Base-by-base conservation (phyloP, 345 rosid genomes). In the Aegle marmelos region DNA sequence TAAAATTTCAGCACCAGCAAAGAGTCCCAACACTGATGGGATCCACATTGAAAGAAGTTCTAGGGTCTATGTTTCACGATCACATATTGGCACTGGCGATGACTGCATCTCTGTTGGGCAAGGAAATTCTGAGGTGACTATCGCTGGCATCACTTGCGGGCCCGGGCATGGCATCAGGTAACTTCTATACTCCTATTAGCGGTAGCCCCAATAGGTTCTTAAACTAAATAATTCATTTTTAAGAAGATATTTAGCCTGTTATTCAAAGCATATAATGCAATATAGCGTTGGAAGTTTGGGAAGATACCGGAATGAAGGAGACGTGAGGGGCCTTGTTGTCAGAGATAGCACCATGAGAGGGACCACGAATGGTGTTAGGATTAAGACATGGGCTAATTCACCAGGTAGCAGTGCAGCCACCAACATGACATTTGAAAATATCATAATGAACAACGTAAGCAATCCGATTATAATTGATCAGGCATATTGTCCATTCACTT, bases 341-440 rank as follows among this genome's bases (percentile, higher is more conserved):
- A 88, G 65, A 81, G 89, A 89, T 68, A 81, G 90, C 81, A 86
- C 70, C 25, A 81, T 90, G 76, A 84, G 59, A 31, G 79, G 87
- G 67, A 87, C 93, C 0, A 68, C 78, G 4, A 85, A 88, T 66
- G 92, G 93, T 50, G 82, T 88, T 54, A 81, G 93, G 84, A 90
- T 89, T 79, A 92, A 89, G 83, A 92, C 92, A 6, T 88, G 92
- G 92, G 88, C 91, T 9, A 64, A 87, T 66, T 92, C 90, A 37
- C 89, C 86, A 3, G 86, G 88, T 59, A 70, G 80, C 78, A 87
- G 90, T 56, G 62, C 84, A 21, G 95, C 91, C n/a, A 84, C 90
- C 37, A 87, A 89, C 70, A 87, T 91, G 87, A 87, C 88, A 27
- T 88, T 89, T 64, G 78, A 87, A 70, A 86, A 89, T 80, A 87